Conservation (phyloP, 208 protist genomes). For the Hexamita inflata region DNA sequence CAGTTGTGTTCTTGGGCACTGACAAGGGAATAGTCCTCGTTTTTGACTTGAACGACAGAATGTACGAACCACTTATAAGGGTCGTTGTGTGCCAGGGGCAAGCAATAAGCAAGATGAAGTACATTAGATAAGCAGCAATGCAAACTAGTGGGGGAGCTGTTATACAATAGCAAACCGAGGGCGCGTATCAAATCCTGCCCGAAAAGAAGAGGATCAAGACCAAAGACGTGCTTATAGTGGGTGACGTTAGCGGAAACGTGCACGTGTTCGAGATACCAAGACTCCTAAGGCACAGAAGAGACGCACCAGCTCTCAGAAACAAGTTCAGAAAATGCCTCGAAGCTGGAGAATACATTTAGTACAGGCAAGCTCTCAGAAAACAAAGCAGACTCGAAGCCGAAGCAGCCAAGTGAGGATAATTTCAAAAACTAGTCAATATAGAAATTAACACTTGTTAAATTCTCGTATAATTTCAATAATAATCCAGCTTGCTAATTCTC, state of each 20-base stretch:
- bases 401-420: too few species aligned
- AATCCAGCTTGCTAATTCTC: too few species aligned
- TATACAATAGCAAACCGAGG: not conserved
- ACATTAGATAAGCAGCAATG: slow-evolving; percentile 10
- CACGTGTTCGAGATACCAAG: slow-evolving; percentile 20
- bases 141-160: not conserved
- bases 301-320: not conserved
- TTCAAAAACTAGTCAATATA: too few species aligned
- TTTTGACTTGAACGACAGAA: slow-evolving; percentile 9
- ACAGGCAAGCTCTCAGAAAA: not conserved
- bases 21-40: not conserved
- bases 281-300: not conserved
- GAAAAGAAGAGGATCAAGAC: not conserved
- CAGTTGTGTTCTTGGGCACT: slow-evolving; percentile 1
- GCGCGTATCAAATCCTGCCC: not conserved
- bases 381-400: too few species aligned
- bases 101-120: not conserved
- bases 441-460: too few species aligned
- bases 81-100: not conserved
- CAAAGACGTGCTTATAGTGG: not conserved
- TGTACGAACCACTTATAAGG: slow-evolving; percentile 16
- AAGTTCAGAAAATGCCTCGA: slow-evolving; percentile 8
- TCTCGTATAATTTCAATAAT: too few species aligned
- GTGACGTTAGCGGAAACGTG: not conserved
- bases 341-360: not conserved